A percentile compares a stretch with the other conserved stretches of the same genome.
Evolutionary conservation across 176 grass and related monocot genomes (phyloP).

Genomic region (bread wheat (Triticum aestivum)): DNA sequence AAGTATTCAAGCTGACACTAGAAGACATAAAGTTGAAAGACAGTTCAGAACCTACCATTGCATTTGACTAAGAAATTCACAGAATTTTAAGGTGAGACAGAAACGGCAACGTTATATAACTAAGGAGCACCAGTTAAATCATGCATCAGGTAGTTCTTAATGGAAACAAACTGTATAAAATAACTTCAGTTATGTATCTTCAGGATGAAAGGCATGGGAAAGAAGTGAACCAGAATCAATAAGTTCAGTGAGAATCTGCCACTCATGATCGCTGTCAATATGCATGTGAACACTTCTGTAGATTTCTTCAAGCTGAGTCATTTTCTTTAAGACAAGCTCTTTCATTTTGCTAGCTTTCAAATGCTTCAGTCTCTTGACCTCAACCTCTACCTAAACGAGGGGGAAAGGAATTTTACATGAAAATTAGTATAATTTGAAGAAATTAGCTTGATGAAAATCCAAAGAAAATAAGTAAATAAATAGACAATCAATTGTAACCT

Average conservation of each 20-base stretch:
- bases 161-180: background rate
- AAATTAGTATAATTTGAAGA: slow-evolving; percentile 5
- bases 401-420: slow-evolving; percentile 18
- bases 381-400: slow-evolving; percentile 60
- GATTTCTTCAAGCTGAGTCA: slow-evolving; percentile 75
- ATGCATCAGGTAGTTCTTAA: background rate
- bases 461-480: slow-evolving; percentile 14
- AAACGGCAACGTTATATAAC: background rate
- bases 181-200: slow-evolving; percentile 18
- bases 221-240: slow-evolving; percentile 75
- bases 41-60: background rate
- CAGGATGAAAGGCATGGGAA: slow-evolving; percentile 23
- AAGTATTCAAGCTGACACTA: background rate
- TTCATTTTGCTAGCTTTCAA: slow-evolving; percentile 91
- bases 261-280: slow-evolving; percentile 50
- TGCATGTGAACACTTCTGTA: slow-evolving; percentile 76
- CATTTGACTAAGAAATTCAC: background rate
- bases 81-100: background rate
- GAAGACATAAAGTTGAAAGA: background rate
- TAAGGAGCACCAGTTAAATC: background rate
- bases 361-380: slow-evolving; percentile 64
- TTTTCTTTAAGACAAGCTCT: slow-evolving; percentile 87
- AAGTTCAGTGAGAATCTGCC: slow-evolving; percentile 46
- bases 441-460: slow-evolving; percentile 1
- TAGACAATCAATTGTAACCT: slow-evolving; percentile 42